Evolutionary conservation across 306 rosid species (phyloP), one percentile per base, ranked within the genome.

Genomic region (Sphenostylis stenocarpa): DNA sequence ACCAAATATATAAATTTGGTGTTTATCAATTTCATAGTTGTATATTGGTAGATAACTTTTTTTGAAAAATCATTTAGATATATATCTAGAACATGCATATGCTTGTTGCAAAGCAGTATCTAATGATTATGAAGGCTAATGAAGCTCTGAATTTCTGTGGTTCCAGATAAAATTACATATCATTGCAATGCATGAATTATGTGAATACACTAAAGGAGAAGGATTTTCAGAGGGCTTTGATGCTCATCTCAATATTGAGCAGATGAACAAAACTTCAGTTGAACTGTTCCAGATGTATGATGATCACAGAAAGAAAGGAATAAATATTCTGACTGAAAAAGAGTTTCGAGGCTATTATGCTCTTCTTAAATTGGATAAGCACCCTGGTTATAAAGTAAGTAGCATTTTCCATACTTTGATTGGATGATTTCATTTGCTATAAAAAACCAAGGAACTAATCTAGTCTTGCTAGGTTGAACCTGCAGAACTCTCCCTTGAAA

Each of bases 181-280:
- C 84, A 82, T 95, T 82, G 97, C 93, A 38, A 95, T 95, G 97
- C 97, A 95, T 73, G 97, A 95, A 76, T 83, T 95, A 79, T 95
- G 99, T 62, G 99, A 95, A 84, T 90, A 90, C 88, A 86, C 96
- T 60, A 95, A 86, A 85, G 99, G 99, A 78, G 99, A 95, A 78
- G 99, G 99, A 76, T 95, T 95, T 78, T 85, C 97, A 0, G 99
- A 95, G 86, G 99, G 99, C 75, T 95, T 95, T 85, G 99, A 95
- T 74, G 97, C 99, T 73, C 99, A 95, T 87, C 97, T 95, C 72
- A 95, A 95, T 80, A 95, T 95, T 81, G 99, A 95, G 84, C 99
- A 95, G 89, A 95, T 95, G 99, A 95, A 95, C 85, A 95, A 95
- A 85, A 90, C 99, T 70, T 95, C 99, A 34, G 97, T 92, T 71